Conservation (phyloP, 495 filamentous ascomycete genomes). For the Haplographium delicatum region DNA sequence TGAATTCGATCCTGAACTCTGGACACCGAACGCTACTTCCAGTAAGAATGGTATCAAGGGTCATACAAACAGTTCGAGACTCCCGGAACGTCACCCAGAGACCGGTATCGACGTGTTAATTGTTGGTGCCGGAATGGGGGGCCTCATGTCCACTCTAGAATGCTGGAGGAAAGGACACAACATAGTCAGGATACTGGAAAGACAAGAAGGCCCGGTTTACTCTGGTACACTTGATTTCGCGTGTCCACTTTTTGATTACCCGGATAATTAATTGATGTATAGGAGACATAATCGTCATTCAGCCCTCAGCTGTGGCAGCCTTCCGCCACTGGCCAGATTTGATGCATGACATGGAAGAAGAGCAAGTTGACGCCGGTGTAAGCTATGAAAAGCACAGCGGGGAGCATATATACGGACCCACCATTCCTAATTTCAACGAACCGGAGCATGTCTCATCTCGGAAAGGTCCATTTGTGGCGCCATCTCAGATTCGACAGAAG, state of each 20-base stretch:
- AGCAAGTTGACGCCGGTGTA: conserved; percentile 43
- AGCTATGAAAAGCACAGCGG: conserved; percentile 50
- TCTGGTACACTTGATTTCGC: conserved; percentile 7
- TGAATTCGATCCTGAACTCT: too few species aligned
- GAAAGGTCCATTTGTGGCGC: conserved; percentile 37
- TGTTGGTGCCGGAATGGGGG: conserved; percentile 59
- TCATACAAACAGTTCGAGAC: too few species aligned
- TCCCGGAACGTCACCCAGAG: too few species aligned
- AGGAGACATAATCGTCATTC: conserved; percentile 57
- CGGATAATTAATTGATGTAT: conserved; percentile 29
- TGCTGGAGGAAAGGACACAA: conserved; percentile 59
- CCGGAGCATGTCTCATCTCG: conserved; percentile 39
- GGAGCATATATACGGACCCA: conserved; percentile 35
- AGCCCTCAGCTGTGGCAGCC: conserved; percentile 30
- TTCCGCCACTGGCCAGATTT: conserved; percentile 55
- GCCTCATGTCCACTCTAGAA: conserved; percentile 60
- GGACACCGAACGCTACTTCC: too few species aligned
- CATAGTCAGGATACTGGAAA: conserved; percentile 52
- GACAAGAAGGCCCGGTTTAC: too few species aligned
- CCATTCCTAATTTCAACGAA: too few species aligned
- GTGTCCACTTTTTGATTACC: conserved; percentile 29
- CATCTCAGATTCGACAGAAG: too few species aligned
- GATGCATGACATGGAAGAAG: conserved; percentile 38
- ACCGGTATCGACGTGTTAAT: conserved; percentile 56
- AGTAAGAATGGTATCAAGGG: too few species aligned